Base-by-base conservation (phyloP, 2,329 filamentous ascomycete genomes). In the Fusarium veterinarium region DNA sequence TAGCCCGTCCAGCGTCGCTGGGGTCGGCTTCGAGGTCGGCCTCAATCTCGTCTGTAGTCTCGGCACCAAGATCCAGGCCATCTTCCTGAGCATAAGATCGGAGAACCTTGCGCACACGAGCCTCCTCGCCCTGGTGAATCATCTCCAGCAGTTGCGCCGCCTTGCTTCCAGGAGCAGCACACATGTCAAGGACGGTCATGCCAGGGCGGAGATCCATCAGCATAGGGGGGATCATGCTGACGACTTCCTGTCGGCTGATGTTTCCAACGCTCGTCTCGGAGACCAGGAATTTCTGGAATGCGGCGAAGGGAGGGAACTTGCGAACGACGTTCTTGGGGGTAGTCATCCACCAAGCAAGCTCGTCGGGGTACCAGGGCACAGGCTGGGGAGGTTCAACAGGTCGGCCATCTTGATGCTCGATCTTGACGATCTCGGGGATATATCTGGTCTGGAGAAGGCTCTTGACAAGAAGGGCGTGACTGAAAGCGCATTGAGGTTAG, bases 201-300 rank as follows among this genome's bases (percentile, higher is more conserved):
- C 95, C 94, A 8, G 96, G 95, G 76, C 91, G 90, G 56, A 98
- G 88, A 78, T 98, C 95, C 86, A 99, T 93, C 77, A 98, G 87
- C 76, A 98, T 88, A 31, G 96, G 96, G 31, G 96, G 96, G 71
- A 99, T 98, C 96, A 99, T 99, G 85, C 94, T 97, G 79, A 99
- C 96, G 48, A 97, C 92, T 84, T 99, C 96, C 83, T 99, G 96
- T 78, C 96, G 91, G 83, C 93, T 97, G 78, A 99, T 98, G 82
- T 98, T 99, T 78, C 96, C 96, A 28, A 98, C 95, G 63, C 93
- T 95, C 8, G 96, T 98, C 87, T 99, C 96, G 58, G 95, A 97
- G 55, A 99, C 96, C 56, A 99, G 88, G 86, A 98, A 99, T 81
- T 97, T 97, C 82, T 99, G 96, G 84, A 99, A 98, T 33, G 93